Percentiles rank a stretch among this genome's conserved stretches.
phyloP scores from a whole-genome alignment of 1,284 basidiomycete genomes.

The Rhodotorula sp. region DNA sequence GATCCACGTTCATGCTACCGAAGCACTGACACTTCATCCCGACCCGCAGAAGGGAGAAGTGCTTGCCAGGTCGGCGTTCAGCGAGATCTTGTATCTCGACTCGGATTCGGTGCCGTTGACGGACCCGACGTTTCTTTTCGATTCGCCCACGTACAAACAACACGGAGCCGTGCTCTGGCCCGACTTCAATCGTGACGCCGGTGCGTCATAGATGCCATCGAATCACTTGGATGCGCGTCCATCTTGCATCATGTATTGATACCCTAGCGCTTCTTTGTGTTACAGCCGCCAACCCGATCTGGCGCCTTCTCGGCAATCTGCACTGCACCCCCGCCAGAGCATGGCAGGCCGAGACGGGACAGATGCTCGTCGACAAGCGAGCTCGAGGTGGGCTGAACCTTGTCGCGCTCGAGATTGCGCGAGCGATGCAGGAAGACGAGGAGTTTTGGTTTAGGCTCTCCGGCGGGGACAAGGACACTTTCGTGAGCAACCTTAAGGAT shows the following conservation, averaged over 20 bases:
- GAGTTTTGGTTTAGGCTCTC: constrained; percentile 54
- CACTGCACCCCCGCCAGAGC: constrained; percentile 49
- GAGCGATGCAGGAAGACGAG: constrained; percentile 52
- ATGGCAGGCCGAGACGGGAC: constrained; percentile 53
- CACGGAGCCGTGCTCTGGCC: constrained; percentile 55
- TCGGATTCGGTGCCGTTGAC: constrained; percentile 53
- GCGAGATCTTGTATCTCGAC: constrained; percentile 53
- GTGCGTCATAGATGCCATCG: constrained; percentile 42
- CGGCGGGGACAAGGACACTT: constrained; percentile 54
- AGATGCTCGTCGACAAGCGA: constrained; percentile 53
- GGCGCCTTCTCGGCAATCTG: constrained; percentile 52
- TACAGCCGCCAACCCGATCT: constrained; percentile 54
- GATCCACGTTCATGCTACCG: too few relatives aligned
- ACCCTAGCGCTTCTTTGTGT: too few relatives aligned
- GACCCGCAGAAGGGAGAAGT: constrained; percentile 50
- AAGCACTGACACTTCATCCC: too few relatives aligned
- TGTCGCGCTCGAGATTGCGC: constrained; percentile 53
- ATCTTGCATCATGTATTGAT: too few relatives aligned
- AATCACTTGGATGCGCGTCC: too few relatives aligned
- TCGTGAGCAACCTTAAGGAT: constrained; percentile 22
- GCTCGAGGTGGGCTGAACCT: constrained; percentile 54
- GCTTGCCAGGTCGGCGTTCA: constrained; percentile 51
- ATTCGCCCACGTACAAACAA: constrained; percentile 47
- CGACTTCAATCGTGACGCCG: constrained; percentile 54
- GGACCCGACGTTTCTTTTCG: constrained; percentile 52